These are phyloP conservation scores for Lepiota brunneoincarnata DNA, from an alignment of 768 basidiomycete species.

Conservation along the genomic window DNA sequence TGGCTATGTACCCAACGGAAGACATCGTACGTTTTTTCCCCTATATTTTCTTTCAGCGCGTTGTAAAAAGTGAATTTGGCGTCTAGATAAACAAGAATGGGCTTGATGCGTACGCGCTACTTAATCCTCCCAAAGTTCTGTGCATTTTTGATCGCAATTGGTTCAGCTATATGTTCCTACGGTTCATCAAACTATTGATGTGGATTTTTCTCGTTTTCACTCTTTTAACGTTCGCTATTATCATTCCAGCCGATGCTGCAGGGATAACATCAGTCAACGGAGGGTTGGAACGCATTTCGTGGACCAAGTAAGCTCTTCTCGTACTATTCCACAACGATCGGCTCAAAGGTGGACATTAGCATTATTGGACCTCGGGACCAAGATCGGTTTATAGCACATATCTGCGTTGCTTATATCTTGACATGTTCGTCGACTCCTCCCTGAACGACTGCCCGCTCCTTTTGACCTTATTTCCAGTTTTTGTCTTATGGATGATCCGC, in stretches of 20 bases:
- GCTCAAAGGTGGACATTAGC: slow-evolving; percentile 19
- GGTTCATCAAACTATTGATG: slow-evolving; percentile 63
- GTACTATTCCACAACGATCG: not conserved
- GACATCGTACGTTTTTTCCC: slow-evolving; percentile 42
- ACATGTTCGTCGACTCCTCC: slow-evolving; percentile 36
- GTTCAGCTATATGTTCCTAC: slow-evolving; percentile 50
- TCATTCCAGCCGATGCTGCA: slow-evolving; percentile 54
- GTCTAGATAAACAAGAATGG: slow-evolving; percentile 56
- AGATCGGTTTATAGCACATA: slow-evolving; percentile 53
- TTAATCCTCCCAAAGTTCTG: not conserved
- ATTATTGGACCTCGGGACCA: slow-evolving; percentile 33
- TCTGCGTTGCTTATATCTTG: slow-evolving; percentile 48
- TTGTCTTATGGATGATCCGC: slow-evolving; percentile 58
- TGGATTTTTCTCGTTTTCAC: slow-evolving; percentile 54
- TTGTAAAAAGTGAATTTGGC: not conserved
- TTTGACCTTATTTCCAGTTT: slow-evolving; percentile 34
- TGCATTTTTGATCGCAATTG: not conserved
- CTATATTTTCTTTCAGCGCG: not conserved
- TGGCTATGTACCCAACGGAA: slow-evolving; percentile 36
- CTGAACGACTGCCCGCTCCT: not conserved
- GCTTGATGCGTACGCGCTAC: slow-evolving; percentile 57
- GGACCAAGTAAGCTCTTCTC: slow-evolving; percentile 44
- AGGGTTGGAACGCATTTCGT: slow-evolving; percentile 44
- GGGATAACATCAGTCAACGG: slow-evolving; percentile 30
- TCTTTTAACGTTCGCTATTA: slow-evolving; percentile 57